Percentiles rank a stretch among this genome's conserved stretches.
Conservation (phyloP, 2,329 filamentous ascomycete species). For the Didymella lethalis region DNA sequence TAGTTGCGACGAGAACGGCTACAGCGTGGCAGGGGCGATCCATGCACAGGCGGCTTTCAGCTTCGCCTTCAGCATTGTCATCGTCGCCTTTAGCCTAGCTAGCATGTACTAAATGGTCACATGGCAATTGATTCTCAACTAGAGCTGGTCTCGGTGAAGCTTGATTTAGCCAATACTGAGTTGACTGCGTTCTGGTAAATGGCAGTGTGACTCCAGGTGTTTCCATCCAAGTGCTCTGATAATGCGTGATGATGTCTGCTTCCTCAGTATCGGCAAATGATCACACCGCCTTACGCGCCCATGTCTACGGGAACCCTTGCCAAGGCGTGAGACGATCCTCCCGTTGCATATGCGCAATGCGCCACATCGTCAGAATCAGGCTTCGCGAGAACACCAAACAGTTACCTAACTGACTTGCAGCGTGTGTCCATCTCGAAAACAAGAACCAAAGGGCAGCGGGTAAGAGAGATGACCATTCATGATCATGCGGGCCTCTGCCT, state of each 20-base stretch:
- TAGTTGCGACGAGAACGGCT: constrained; percentile 9
- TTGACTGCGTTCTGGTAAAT: background rate
- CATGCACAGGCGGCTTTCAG: background rate
- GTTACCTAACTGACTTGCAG: background rate
- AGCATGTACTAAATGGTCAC: constrained; percentile 5
- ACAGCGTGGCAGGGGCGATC: constrained; percentile 1
- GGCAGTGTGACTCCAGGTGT: background rate
- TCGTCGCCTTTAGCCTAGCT: constrained; percentile 10
- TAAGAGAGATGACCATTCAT: background rate
- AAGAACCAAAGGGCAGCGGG: background rate
- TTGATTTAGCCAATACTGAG: background rate
- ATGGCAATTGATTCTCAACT: constrained; percentile 2
- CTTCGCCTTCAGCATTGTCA: constrained; percentile 3
- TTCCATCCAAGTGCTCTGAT: background rate
- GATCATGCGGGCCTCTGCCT: background rate
- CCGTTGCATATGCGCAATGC: constrained; percentile 10
- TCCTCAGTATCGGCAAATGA: background rate
- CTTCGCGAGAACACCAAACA: background rate
- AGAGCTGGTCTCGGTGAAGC: background rate
- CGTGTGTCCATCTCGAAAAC: too few relatives aligned
- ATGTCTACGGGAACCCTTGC: constrained; percentile 4
- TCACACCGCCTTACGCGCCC: constrained; percentile 2
- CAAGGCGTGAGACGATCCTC: constrained; percentile 9
- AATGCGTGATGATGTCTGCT: constrained; percentile 7
- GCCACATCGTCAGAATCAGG: constrained; percentile 8